Base-by-base conservation (phyloP, 2,329 filamentous ascomycete species). In the Hypoxylon sp. region DNA sequence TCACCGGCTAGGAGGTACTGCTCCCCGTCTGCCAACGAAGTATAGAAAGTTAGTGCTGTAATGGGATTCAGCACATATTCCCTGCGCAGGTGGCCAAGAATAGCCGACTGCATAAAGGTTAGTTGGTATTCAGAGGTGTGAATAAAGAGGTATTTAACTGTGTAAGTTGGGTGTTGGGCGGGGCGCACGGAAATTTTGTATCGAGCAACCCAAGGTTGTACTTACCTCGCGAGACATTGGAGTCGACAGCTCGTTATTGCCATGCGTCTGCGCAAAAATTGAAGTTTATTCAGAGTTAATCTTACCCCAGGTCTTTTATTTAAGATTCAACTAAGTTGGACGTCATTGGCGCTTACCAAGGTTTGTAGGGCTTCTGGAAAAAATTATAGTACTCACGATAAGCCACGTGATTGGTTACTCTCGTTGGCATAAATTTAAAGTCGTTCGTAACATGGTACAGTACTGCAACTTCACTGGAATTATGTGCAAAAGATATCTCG, bases 41-140 rank as follows among this genome's bases (percentile, higher is more conserved):
- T 76, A 73, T 84, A 85, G 71, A 91, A 87, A 24, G 83, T 83
- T 33, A 91, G 80, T 2, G 88, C 87, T 22, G 90, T 91, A 63
- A 91, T 82, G 51, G 90, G 89, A 61, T 82, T 84, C 26, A 86
- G 80, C 29, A 83, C 79, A 55, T 83, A 80, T 66, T 82, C 80
- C 69, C 74, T 71, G 51, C 66, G 63, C 61, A 74, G 71, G 33
- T 64, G 72, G 59, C 71, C 64, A 11, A 62, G 57, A 51, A 60
- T 42, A 61, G 69, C 67, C 58, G 48, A 55, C 73, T 75, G 44
- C 39, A 48, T 58, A 11, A 24, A 19, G 13, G 35, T 63, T 17
- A 63, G 62, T 63, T 17, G 60, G 62, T 50, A 31, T 26, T 5
- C 22, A 22, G 17, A 33, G 17, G 31, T 55, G 42, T n/a, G 46